These are phyloP conservation scores for Protomyces pachydermus DNA, from an alignment of 1,139 yeast species.

Conservation along the genomic window DNA sequence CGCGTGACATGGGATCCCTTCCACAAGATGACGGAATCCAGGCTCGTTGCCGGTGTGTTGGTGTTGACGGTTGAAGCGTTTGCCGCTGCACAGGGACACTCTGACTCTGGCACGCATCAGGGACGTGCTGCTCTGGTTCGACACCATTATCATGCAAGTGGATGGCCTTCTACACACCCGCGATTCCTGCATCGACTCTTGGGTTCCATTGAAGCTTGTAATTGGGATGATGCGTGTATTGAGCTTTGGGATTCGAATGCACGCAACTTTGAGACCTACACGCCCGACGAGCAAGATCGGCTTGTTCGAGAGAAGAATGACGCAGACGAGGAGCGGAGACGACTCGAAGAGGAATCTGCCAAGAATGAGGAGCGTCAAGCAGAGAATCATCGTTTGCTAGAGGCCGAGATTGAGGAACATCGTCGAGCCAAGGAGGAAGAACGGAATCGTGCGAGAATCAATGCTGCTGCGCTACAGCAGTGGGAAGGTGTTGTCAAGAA, in stretches of 20 bases:
- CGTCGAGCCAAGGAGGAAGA: slow-evolving; percentile 20
- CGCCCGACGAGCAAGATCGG: slow-evolving; percentile 16
- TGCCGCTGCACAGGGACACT: slow-evolving; percentile 25
- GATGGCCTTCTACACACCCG: slow-evolving; percentile 24
- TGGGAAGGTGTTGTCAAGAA: slow-evolving; percentile 24
- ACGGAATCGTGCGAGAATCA: not conserved
- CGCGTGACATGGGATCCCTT: slow-evolving; percentile 23
- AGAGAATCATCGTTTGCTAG: slow-evolving; percentile 1
- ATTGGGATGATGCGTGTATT: slow-evolving; percentile 22
- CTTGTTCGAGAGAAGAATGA: slow-evolving; percentile 7
- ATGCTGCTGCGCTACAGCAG: slow-evolving; percentile 1
- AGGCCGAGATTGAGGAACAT: slow-evolving; percentile 18
- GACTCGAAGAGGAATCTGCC: slow-evolving; percentile 7
- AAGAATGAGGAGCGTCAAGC: slow-evolving; percentile 8
- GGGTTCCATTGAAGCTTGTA: slow-evolving; percentile 24
- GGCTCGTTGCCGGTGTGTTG: slow-evolving; percentile 20
- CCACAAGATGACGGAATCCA: slow-evolving; percentile 22
- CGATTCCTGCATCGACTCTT: slow-evolving; percentile 20
- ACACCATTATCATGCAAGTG: slow-evolving; percentile 23
- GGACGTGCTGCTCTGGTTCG: slow-evolving; percentile 21
- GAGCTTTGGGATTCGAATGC: slow-evolving; percentile 17
- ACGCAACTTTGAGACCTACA: slow-evolving; percentile 14
- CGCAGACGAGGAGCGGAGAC: slow-evolving; percentile 12
- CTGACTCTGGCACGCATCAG: slow-evolving; percentile 25
- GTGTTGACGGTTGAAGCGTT: slow-evolving; percentile 23